Evolutionary conservation across 768 basidiomycete species (phyloP), one percentile per base, ranked within the genome.

Genomic region (Lentinula sp.): DNA sequence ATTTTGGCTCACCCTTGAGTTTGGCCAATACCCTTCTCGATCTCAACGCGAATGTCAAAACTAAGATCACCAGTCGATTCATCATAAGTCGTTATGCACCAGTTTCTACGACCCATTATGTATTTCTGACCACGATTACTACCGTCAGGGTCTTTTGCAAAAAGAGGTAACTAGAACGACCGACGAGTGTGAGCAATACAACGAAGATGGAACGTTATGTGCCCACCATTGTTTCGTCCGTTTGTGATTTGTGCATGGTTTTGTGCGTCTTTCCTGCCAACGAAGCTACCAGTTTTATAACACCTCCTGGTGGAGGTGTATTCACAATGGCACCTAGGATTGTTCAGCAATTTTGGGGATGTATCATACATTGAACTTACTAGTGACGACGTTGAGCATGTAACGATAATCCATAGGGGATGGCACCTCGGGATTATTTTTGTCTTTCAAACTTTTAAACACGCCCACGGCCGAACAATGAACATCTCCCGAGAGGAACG

Each of bases 401-500:
- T 92, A 97, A 49, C 93, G 84, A 69, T 85, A 76, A 71, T 98
- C 97, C 28, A 72, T 64, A 1, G 72, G 68, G 1, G 91, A 85
- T 3, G 76, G 70, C 6, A 88, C 49, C 50, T 80, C 81, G 3
- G 74, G 69, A 39, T 72, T 74, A 50, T 78, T 78, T 67, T 84
- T 87, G 2, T 67, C 70, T 61, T 75, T 78, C 46, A 88, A 76
- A 1, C 90, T 90, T 73, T 87, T 92, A 64, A 95, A 74, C 2
- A 87, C 72, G 2, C 90, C 91, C 0, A 94, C 91, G 0, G 92
- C 90, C 0, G 91, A 91, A 66, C 91, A 91, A 69, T 98, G 96
- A 13, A 98, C 96, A 70, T 99, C 95, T 3, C 97, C 97, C 0
- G 88, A 89, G 16, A 98, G 68, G 72, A 95, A 95, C 0, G 87